Percentiles rank a stretch among this genome's conserved stretches.
Conservation (phyloP, 176 grass and related monocot genomes). For the Avena eriantha region DNA sequence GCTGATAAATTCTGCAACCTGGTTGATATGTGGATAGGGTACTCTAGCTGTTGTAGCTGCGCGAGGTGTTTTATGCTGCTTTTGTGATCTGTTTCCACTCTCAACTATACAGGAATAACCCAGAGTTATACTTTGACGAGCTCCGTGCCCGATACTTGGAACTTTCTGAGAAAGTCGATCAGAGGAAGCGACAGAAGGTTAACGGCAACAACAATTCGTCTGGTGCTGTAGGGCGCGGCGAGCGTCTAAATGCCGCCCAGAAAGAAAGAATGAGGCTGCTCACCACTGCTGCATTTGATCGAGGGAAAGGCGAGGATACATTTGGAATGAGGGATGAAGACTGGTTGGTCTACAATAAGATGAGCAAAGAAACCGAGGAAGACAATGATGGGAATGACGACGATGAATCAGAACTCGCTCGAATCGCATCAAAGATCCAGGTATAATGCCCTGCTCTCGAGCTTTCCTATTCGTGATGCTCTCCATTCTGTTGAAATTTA, state of each 20-base stretch:
- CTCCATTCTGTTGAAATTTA: constrained; percentile 23
- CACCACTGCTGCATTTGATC: constrained; percentile 90
- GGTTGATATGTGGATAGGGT: constrained; percentile 20
- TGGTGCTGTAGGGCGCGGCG: constrained; percentile 82
- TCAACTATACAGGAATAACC: constrained; percentile 72
- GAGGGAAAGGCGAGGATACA: constrained; percentile 96
- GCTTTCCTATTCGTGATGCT: background rate
- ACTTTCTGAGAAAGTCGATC: constrained; percentile 83
- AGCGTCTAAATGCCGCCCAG: constrained; percentile 88
- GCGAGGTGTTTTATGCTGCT: background rate
- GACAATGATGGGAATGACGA: constrained; percentile 77
- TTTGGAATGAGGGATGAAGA: constrained; percentile 93
- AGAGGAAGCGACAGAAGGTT: constrained; percentile 84
- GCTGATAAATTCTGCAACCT: background rate
- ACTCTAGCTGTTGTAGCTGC: constrained; percentile 22
- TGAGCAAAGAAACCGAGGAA: constrained; percentile 92
- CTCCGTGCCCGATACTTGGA: constrained; percentile 68
- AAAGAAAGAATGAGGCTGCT: constrained; percentile 95
- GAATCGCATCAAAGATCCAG: constrained; percentile 77
- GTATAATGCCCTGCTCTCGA: constrained; percentile 38
- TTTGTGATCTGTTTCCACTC: constrained; percentile 40
- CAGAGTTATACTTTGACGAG: constrained; percentile 93
- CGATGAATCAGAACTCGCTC: constrained; percentile 83
- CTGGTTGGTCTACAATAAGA: constrained; percentile 97
- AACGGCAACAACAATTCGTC: constrained; percentile 76